Base-by-base conservation (phyloP, 176 grass and related monocot genomes). In the Aegilops sharonensis region DNA sequence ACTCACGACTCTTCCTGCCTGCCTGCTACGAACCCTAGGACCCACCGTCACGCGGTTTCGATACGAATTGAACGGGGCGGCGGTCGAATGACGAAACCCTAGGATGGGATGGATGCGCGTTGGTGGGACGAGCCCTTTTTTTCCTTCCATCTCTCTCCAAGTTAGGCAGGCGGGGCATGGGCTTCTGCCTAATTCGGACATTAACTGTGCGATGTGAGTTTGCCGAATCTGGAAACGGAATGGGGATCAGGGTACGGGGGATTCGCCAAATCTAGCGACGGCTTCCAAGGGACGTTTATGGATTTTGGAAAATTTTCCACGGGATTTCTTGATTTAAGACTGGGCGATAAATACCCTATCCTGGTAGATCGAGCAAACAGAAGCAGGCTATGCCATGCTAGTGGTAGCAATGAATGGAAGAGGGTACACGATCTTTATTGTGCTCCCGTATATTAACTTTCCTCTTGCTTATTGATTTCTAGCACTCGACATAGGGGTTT, bases 211-310 rank as follows among this genome's bases (percentile, higher is more conserved):
- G 5, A 6, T 1, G 32, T 0, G 34, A 35, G 42, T 73, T 67
- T 77, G 69, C 77, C 23, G 69, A 91, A 85, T 82, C 78, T 78
- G 77, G 31, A 85, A 85, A 48, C 77, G 23, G 30, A 85, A 85
- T 91, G 85, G 85, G 89, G 85, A 91, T 85, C 81, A 21, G 37
- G 68, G 76, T 43, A 21, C 35, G 43, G 4, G 57, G 5, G 68
- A 10, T 10, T 43, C 80, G 39, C 70, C 77, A 9, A 85, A 91
- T 91, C 82, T 88, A 72, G 70, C 35, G 32, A 72, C 77, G 83
- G 67, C 40, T 42, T 13, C 3, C 54, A 11, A 36, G 32, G 68
- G 31, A 32, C 64, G 70, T 70, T 81, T 21, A 64, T 42, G 27
- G n/a, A 85, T 64, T 71, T 13, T 17, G 18, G 9, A 34, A 24